These are phyloP conservation scores for Tetrahymena malaccensis DNA, from an alignment of 73 alveolate species.

Conservation along the genomic window DNA sequence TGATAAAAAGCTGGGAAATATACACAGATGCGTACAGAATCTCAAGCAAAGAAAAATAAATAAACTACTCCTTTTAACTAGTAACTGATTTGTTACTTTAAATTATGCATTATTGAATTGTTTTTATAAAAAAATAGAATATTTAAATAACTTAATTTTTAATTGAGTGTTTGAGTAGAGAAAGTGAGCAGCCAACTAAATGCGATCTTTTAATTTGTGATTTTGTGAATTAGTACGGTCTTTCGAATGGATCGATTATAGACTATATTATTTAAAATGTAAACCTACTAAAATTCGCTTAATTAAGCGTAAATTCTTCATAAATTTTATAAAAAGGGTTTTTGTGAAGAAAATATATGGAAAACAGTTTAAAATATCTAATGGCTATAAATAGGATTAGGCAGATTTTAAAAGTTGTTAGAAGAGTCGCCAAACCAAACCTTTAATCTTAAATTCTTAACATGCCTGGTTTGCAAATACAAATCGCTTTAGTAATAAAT, in stretches of 20 bases:
- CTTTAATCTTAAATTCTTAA: neutral
- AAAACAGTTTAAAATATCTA: neutral
- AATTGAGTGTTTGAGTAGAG: neutral
- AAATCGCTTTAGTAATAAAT: neutral
- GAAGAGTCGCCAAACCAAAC: neutral
- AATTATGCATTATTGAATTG: neutral
- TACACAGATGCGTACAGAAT: neutral
- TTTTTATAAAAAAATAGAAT: neutral
- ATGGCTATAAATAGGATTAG: neutral
- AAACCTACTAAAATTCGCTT: neutral
- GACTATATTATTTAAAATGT: neutral
- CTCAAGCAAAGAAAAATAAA: neutral
- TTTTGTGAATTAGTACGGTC: neutral
- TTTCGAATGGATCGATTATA: neutral
- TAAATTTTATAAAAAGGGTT: neutral
- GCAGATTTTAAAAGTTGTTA: neutral
- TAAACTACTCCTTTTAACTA: neutral
- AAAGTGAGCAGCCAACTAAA: neutral
- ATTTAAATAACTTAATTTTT: neutral
- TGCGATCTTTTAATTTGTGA: neutral
- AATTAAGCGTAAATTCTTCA: neutral
- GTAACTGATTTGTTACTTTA: neutral
- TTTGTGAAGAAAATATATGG: neutral
- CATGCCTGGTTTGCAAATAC: neutral
- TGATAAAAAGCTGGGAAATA: neutral